phyloP scores from a whole-genome alignment of 352 stramenopile species.

The Chrysophaeum taylorii region DNA sequence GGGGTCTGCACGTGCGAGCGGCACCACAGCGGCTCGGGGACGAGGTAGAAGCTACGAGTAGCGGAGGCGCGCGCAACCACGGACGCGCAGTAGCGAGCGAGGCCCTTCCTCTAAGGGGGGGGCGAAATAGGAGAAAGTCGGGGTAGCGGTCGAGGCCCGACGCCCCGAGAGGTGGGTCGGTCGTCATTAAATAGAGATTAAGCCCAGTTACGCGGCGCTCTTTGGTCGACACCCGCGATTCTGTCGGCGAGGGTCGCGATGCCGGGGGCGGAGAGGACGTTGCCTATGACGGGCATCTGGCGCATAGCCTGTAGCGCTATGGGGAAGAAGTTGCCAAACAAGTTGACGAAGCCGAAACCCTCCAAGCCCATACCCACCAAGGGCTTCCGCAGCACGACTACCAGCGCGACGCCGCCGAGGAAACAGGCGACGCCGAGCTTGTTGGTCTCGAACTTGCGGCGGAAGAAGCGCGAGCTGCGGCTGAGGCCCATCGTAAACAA shows the following conservation, averaged over 20 bases:
- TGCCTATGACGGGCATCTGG: constrained; percentile 64
- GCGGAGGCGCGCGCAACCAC: too few relatives aligned
- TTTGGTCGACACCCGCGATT: constrained; percentile 44
- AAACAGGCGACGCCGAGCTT: constrained; percentile 73
- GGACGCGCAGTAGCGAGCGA: too few relatives aligned
- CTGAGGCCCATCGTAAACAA: constrained; percentile 65
- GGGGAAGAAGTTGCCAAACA: constrained; percentile 75
- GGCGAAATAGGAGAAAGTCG: too few relatives aligned
- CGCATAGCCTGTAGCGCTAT: constrained; percentile 68
- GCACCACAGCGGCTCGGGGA: too few relatives aligned
- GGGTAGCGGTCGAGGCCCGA: too few relatives aligned
- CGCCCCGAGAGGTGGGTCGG: too few relatives aligned
- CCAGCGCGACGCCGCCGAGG: constrained; percentile 58
- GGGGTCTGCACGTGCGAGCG: too few relatives aligned
- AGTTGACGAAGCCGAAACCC: constrained; percentile 71
- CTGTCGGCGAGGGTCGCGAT: constrained; percentile 63
- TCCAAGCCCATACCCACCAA: constrained; percentile 71
- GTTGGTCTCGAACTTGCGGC: too few relatives aligned
- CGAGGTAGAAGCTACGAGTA: too few relatives aligned
- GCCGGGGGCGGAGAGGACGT: constrained; percentile 58
- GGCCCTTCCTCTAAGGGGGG: too few relatives aligned
- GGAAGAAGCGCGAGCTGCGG: constrained; percentile 68
- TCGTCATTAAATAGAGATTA: too few relatives aligned
- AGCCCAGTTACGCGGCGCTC: neutral
- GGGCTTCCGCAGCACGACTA: constrained; percentile 65